A percentile compares a stretch with the other conserved stretches of the same genome.
Evolutionary conservation across 2,329 filamentous ascomycete species (phyloP).

Genomic region (Fusarium floridanum): DNA sequence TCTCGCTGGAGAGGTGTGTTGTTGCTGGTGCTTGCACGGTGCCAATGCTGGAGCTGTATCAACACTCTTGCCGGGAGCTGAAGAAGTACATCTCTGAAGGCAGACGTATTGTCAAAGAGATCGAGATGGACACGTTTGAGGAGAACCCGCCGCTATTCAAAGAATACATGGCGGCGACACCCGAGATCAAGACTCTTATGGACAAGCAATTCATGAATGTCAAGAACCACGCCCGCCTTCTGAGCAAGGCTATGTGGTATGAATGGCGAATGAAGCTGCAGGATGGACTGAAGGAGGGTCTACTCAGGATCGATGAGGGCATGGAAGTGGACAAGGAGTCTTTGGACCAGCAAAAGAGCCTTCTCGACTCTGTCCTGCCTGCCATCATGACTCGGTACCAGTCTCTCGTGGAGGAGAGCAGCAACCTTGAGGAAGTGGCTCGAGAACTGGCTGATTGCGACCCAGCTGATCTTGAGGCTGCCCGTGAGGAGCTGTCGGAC

Average conservation of each 20-base stretch:
- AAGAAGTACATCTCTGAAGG: conserved; percentile 98
- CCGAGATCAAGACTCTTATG: conserved; percentile 87
- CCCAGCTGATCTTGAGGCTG: conserved; percentile 79
- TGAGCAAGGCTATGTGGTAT: conserved; percentile 98
- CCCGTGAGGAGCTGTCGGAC: conserved; percentile 75
- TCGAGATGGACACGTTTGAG: conserved; percentile 88
- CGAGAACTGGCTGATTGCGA: conserved; percentile 84
- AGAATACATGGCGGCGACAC: conserved; percentile 88
- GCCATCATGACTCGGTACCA: conserved; percentile 71
- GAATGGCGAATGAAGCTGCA: conserved; percentile 95
- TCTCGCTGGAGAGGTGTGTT: conserved; percentile 81
- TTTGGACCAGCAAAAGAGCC: conserved; percentile 75
- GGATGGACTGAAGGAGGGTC: conserved; percentile 82
- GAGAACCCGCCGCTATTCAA: conserved; percentile 93
- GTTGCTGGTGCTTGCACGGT: conserved; percentile 91
- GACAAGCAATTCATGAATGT: conserved; percentile 98
- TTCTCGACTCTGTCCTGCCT: conserved; percentile 78
- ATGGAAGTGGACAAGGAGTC: conserved; percentile 80
- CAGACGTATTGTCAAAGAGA: conserved; percentile 87
- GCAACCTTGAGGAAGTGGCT: conserved; percentile 77
- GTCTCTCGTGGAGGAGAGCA: conserved; percentile 72
- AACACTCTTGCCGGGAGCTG: conserved; percentile 94
- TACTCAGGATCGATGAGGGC: conserved; percentile 79
- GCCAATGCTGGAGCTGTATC: conserved; percentile 93
- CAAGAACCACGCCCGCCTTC: conserved; percentile 88